Evolutionary conservation across 2,329 filamentous ascomycete genomes (phyloP).

Genomic region (Neoarthrinium moseri): DNA sequence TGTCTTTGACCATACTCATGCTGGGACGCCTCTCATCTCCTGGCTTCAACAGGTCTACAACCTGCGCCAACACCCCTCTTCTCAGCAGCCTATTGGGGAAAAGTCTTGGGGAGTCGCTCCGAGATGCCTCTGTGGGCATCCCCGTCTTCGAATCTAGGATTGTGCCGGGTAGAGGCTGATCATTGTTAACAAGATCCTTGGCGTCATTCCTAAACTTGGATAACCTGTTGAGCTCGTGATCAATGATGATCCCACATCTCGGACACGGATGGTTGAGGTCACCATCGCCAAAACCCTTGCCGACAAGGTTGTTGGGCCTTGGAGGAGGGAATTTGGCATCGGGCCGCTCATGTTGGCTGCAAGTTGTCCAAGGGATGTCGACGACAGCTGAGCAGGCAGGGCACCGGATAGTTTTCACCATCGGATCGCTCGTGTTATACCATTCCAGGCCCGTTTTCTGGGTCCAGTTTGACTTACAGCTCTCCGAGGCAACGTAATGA

Average conservation of each 20-base stretch:
- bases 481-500: neutral
- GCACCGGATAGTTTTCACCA: neutral
- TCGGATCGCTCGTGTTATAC: neutral
- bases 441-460: neutral
- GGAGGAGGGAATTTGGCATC: neutral
- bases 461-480: neutral
- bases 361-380: neutral
- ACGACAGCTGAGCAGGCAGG: neutral
- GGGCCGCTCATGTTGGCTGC: neutral
- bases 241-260: neutral
- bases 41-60: constrained; percentile 3
- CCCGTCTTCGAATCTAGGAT: neutral
- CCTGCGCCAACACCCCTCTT: neutral
- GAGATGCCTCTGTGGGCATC: neutral
- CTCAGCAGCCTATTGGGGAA: constrained; percentile 5
- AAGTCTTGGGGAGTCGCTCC: neutral
- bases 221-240: neutral
- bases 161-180: constrained; percentile 2
- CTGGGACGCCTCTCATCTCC: constrained; percentile 1
- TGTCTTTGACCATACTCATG: neutral
- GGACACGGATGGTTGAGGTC: neutral
- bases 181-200: constrained; percentile 3
- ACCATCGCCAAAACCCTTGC: neutral
- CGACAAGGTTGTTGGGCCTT: neutral
- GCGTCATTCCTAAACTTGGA: constrained; percentile 1